These are phyloP conservation scores for Rhizophagus clarus DNA, from an alignment of 192 early-diverging fungal genomes.

Conservation along the genomic window DNA sequence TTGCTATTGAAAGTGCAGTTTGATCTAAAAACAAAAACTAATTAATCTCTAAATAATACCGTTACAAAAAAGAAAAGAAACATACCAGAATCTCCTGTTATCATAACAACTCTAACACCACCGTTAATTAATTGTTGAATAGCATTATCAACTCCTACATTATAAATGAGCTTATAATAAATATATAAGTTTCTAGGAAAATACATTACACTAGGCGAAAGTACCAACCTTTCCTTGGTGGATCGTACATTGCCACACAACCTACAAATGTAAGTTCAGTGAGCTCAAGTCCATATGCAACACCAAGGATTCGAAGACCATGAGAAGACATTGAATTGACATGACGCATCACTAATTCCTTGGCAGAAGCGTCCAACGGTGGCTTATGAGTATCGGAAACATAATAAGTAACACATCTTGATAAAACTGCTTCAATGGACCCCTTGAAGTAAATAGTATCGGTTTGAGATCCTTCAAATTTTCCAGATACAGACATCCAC, in stretches of 20 bases:
- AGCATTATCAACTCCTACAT: conserved; percentile 65
- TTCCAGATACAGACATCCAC: conserved; percentile 81
- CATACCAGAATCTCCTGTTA: conserved; percentile 89
- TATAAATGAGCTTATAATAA: neutral
- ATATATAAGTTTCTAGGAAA: too few species aligned
- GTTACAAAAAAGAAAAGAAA: neutral
- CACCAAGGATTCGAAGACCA: conserved; percentile 86
- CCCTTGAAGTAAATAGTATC: conserved; percentile 76
- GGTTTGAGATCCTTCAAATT: conserved; percentile 29
- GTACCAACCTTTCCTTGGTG: conserved; percentile 65
- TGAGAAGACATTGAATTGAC: conserved; percentile 70
- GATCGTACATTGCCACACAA: conserved; percentile 91
- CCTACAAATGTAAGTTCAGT: conserved; percentile 75
- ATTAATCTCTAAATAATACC: conserved; percentile 28
- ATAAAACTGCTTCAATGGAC: conserved; percentile 79
- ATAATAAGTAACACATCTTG: conserved; percentile 68
- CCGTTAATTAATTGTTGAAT: conserved; percentile 71
- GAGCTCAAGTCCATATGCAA: conserved; percentile 68
- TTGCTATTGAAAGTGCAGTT: conserved; percentile 89
- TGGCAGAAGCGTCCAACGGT: conserved; percentile 57
- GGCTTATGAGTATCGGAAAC: conserved; percentile 50
- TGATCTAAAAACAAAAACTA: conserved; percentile 50
- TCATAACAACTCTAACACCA: conserved; percentile 94
- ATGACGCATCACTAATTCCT: conserved; percentile 58
- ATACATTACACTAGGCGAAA: too few species aligned